Evolutionary conservation across 805 yeast genomes (phyloP).

Genomic region (Candida michaelii): DNA sequence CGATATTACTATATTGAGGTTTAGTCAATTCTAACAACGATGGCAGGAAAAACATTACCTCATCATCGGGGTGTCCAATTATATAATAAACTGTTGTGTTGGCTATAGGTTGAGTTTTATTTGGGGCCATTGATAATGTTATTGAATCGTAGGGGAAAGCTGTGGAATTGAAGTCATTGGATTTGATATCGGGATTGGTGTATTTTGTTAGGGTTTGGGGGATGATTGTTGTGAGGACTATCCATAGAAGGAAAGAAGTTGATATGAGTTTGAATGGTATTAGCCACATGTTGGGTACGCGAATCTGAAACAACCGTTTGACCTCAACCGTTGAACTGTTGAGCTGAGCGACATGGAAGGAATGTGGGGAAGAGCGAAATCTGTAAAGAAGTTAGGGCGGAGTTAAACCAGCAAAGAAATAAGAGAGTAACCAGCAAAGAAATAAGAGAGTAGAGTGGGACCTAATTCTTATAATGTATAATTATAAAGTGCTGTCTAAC

Average conservation of each 20-base stretch:
- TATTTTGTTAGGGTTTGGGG: conserved; percentile 38
- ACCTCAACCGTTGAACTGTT: too few species aligned
- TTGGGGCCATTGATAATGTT: conserved; percentile 28
- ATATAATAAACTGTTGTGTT: conserved; percentile 49
- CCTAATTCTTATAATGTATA: too few species aligned
- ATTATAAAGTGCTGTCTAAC: too few species aligned
- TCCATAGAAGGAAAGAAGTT: conserved; percentile 35
- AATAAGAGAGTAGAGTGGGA: too few species aligned
- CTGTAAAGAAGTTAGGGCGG: too few species aligned
- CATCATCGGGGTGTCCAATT: conserved; percentile 98
- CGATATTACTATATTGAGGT: conserved; percentile 46
- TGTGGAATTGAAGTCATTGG: conserved; percentile 21
- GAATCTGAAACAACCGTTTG: neutral
- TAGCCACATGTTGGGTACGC: conserved; percentile 1
- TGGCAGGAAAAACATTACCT: conserved; percentile 95
- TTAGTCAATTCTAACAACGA: conserved; percentile 54
- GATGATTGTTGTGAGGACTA: conserved; percentile 36
- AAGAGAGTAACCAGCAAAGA: too few species aligned
- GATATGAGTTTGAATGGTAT: conserved; percentile 7
- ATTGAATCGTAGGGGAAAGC: conserved; percentile 38
- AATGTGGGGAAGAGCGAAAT: too few species aligned
- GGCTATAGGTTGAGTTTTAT: conserved; percentile 19
- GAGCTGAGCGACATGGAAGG: too few species aligned
- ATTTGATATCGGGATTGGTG: conserved; percentile 27
- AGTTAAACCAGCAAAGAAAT: too few species aligned